These are phyloP conservation scores for Ramaria sp. DNA, from an alignment of 768 basidiomycete species.

Conservation along the genomic window DNA sequence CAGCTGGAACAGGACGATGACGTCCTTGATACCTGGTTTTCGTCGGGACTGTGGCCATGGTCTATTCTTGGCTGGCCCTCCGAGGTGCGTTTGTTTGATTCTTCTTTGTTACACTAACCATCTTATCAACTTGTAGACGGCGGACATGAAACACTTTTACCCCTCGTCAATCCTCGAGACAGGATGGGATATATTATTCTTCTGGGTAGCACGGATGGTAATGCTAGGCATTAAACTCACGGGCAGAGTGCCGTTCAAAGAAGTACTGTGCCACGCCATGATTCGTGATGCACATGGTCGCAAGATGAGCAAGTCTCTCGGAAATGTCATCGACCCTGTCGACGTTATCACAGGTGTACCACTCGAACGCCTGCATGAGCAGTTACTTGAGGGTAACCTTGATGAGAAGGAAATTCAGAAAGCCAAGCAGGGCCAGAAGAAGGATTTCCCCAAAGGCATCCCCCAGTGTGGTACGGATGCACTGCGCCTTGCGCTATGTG, in stretches of 20 bases:
- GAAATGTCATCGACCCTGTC: constrained; percentile 94
- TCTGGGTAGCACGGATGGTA: constrained; percentile 99
- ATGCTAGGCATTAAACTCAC: constrained; percentile 86
- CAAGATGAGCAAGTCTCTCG: constrained; percentile 98
- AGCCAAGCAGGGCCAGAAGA: constrained; percentile 93
- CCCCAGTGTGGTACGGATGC: constrained; percentile 98
- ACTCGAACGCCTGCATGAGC: constrained; percentile 72
- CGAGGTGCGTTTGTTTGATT: constrained; percentile 36
- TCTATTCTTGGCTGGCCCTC: constrained; percentile 97
- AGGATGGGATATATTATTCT: constrained; percentile 99
- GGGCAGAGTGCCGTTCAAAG: constrained; percentile 83
- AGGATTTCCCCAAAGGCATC: constrained; percentile 97
- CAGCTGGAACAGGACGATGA: constrained; percentile 89
- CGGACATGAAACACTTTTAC: constrained; percentile 74
- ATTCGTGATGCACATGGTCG: constrained; percentile 96
- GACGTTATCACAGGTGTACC: constrained; percentile 84
- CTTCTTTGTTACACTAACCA: not conserved
- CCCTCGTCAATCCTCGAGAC: constrained; percentile 90
- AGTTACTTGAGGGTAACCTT: constrained; percentile 83
- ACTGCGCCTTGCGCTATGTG: constrained; percentile 87
- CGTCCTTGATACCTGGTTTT: constrained; percentile 99
- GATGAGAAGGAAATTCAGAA: constrained; percentile 88
- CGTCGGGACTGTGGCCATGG: constrained; percentile 94
- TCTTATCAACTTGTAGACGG: constrained; percentile 38
- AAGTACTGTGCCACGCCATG: constrained; percentile 98